phyloP scores from a whole-genome alignment of 176 grass and related monocot species.

The Oryza glaberrima region DNA sequence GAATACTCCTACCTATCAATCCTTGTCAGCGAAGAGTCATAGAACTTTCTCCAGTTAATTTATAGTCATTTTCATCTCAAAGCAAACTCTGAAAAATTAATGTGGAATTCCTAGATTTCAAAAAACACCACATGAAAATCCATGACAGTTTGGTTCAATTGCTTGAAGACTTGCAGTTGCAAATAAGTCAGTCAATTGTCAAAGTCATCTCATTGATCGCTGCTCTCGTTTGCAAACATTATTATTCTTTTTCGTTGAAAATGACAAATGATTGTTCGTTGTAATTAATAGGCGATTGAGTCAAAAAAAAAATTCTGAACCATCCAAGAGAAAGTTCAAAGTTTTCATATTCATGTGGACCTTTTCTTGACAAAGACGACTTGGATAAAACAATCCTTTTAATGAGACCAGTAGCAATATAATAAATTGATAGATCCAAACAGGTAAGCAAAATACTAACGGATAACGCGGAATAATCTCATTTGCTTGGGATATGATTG shows the following conservation, averaged over 20 bases:
- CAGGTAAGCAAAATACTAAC: background rate
- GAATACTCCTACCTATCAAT: no score
- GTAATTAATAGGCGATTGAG: no score
- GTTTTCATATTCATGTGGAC: no score
- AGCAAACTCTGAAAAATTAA: background rate
- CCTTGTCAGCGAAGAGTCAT: no score
- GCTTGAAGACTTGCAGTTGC: background rate
- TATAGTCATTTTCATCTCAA: background rate
- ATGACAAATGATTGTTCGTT: no score
- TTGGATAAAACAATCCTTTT: no score
- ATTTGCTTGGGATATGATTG: background rate
- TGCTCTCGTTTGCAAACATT: no score
- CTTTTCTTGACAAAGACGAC: no score
- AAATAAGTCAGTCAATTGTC: background rate
- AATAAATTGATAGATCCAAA: background rate
- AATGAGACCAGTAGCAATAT: background rate
- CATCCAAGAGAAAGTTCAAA: no score
- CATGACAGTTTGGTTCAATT: background rate
- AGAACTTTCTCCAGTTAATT: background rate
- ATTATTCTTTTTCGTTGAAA: no score
- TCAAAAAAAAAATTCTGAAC: no score
- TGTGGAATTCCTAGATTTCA: background rate
- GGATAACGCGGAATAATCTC: background rate
- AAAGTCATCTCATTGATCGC: no score
- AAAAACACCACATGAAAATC: background rate